A percentile compares a stretch with the other conserved stretches of the same genome.
Evolutionary conservation across 2,329 filamentous ascomycete species (phyloP).

Genomic region (Cercospora zeae-maydis): DNA sequence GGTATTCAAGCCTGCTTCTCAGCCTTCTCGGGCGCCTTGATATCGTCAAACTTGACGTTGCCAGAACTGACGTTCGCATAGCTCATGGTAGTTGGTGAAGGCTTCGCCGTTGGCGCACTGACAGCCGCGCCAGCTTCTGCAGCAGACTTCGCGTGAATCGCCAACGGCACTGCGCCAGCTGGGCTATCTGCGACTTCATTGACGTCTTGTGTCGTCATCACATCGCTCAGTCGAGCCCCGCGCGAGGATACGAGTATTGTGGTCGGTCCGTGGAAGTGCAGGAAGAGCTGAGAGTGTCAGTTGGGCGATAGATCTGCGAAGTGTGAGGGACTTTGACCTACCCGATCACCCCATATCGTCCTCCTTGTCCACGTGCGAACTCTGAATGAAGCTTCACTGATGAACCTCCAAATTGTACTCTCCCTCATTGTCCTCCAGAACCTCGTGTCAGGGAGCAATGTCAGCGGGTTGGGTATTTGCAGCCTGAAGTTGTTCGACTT

Average conservation of each 20-base stretch:
- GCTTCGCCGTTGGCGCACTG: constrained; percentile 20
- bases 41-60: constrained; percentile 33
- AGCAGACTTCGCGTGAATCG: constrained; percentile 42
- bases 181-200: constrained; percentile 86
- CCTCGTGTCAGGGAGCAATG: constrained; percentile 64
- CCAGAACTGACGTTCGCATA: constrained; percentile 36
- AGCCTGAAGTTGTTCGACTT: constrained; percentile 71
- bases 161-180: constrained; percentile 64
- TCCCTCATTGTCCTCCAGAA: constrained; percentile 71
- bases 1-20: neutral
- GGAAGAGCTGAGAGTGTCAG: constrained; percentile 58
- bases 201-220: constrained; percentile 72
- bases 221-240: constrained; percentile 73
- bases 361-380: constrained; percentile 73
- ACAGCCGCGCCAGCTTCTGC: constrained; percentile 29
- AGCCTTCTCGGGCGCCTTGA: neutral
- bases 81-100: constrained; percentile 32
- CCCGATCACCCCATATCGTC: constrained; percentile 87
- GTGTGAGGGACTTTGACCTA: constrained; percentile 37
- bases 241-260: constrained; percentile 86
- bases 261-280: constrained; percentile 82
- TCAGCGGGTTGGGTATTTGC: constrained; percentile 68
- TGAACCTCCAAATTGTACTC: constrained; percentile 67
- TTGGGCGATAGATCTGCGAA: neutral
- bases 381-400: constrained; percentile 62